Percentiles rank a stretch among this genome's conserved stretches.
These are phyloP conservation scores for Sapria himalayana DNA, from an alignment of 345 rosid species.

Conservation along the genomic window DNA sequence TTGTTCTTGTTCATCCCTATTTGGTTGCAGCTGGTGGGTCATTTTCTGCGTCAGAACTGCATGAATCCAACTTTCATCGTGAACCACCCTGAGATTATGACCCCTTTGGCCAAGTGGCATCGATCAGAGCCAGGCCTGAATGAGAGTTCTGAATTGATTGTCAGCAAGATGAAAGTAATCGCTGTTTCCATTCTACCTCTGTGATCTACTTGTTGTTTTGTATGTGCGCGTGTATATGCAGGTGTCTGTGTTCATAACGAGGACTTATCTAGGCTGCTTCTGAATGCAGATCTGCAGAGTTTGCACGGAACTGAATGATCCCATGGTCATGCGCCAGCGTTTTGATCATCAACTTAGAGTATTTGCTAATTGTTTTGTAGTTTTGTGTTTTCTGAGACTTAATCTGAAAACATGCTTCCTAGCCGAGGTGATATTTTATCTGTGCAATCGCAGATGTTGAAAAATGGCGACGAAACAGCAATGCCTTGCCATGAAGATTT, in stretches of 20 bases:
- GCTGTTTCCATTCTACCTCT: background rate
- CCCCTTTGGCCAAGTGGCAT: constrained; percentile 80
- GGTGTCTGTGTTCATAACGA: too few relatives aligned
- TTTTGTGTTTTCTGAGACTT: too few relatives aligned
- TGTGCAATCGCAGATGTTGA: constrained; percentile 78
- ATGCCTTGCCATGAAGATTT: constrained; percentile 92
- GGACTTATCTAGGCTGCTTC: background rate
- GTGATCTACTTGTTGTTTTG: background rate
- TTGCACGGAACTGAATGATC: constrained; percentile 91
- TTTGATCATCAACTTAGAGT: constrained; percentile 94
- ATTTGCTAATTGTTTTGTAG: too few relatives aligned
- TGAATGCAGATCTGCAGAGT: constrained; percentile 62
- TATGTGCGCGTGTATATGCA: too few relatives aligned
- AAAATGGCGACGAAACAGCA: constrained; percentile 94
- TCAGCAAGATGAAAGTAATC: constrained; percentile 77
- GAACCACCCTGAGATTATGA: constrained; percentile 83
- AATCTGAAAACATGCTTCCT: too few relatives aligned
- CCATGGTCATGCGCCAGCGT: constrained; percentile 76
- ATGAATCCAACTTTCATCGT: constrained; percentile 86
- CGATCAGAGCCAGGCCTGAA: constrained; percentile 50
- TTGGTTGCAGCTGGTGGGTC: constrained; percentile 76
- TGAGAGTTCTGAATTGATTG: constrained; percentile 80
- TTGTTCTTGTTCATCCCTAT: too few relatives aligned
- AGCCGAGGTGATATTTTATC: too few relatives aligned
- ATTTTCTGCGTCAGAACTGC: constrained; percentile 72